These are phyloP conservation scores for Kwoniella shivajii DNA, from an alignment of 1,284 basidiomycete species.

Conservation along the genomic window DNA sequence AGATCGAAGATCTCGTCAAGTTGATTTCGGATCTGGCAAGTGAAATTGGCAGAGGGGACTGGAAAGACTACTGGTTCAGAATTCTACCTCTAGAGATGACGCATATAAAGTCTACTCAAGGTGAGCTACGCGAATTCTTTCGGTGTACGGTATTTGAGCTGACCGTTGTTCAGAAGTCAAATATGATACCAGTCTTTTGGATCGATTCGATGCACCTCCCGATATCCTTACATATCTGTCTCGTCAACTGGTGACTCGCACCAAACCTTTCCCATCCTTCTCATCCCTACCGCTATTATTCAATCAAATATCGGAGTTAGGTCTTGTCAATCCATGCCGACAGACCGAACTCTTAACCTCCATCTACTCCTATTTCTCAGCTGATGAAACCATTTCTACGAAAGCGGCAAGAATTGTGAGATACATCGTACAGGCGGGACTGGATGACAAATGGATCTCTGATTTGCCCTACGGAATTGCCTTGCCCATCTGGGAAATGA, in stretches of 20 bases:
- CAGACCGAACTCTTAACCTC: constrained; percentile 27
- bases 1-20: constrained; percentile 64
- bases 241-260: constrained; percentile 21
- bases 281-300: constrained; percentile 7
- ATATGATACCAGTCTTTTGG: constrained; percentile 34
- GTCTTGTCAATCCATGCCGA: constrained; percentile 20
- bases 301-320: constrained; percentile 50
- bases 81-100: constrained; percentile 61
- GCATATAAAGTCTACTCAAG: neutral
- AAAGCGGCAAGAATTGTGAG: constrained; percentile 65
- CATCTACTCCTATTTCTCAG: constrained; percentile 38
- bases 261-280: constrained; percentile 37
- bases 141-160: neutral
- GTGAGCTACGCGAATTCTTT: constrained; percentile 13
- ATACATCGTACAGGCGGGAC: constrained; percentile 61
- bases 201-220: constrained; percentile 45
- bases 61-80: constrained; percentile 85
- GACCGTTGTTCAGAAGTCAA: constrained; percentile 1
- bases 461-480: constrained; percentile 68
- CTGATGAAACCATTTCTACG: neutral
- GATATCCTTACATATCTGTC: constrained; percentile 53
- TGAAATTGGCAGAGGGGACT: constrained; percentile 67
- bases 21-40: constrained; percentile 69
- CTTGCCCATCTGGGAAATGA: constrained; percentile 77
- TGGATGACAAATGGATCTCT: constrained; percentile 60